Percentiles rank a stretch among this genome's conserved stretches.
phyloP scores from a whole-genome alignment of 495 filamentous ascomycete species.

The Lichina pygmaea region DNA sequence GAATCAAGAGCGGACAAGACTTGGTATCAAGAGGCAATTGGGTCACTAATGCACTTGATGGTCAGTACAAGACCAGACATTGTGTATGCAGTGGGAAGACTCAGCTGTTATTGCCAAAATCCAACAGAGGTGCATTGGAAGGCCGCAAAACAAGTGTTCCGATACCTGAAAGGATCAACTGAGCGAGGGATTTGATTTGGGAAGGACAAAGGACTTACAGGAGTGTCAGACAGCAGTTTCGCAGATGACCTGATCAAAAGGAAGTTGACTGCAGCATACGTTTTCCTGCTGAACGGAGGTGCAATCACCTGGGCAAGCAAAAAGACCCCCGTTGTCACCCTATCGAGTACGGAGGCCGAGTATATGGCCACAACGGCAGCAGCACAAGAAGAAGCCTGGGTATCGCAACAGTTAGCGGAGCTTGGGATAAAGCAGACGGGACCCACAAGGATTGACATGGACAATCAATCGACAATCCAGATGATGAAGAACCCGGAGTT shows the following conservation, averaged over 20 bases:
- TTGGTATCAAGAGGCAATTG: not conserved
- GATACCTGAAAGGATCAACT: not conserved
- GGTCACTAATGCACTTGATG: not conserved
- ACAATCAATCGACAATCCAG: constrained; percentile 5
- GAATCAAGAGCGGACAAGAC: not conserved
- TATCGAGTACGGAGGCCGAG: constrained; percentile 1
- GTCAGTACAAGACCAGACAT: not conserved
- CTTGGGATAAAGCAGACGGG: not conserved
- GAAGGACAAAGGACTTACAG: not conserved
- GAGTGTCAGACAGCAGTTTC: constrained; percentile 3
- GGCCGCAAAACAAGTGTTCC: not conserved
- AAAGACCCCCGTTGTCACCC: not conserved
- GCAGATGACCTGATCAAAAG: constrained; percentile 1
- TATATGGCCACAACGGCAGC: constrained; percentile 1
- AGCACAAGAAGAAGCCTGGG: constrained; percentile 1
- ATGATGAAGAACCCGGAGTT: constrained; percentile 4
- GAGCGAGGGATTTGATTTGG: not conserved
- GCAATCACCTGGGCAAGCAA: constrained; percentile 1
- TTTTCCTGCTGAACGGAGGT: constrained; percentile 1
- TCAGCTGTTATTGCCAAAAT: not conserved
- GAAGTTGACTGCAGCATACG: not conserved
- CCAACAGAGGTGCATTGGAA: not conserved
- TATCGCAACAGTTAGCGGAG: not conserved
- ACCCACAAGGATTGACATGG: not conserved
- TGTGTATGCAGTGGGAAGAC: not conserved